phyloP scores from a whole-genome alignment of 169 alveolate genomes.

The Fabrea salina region DNA sequence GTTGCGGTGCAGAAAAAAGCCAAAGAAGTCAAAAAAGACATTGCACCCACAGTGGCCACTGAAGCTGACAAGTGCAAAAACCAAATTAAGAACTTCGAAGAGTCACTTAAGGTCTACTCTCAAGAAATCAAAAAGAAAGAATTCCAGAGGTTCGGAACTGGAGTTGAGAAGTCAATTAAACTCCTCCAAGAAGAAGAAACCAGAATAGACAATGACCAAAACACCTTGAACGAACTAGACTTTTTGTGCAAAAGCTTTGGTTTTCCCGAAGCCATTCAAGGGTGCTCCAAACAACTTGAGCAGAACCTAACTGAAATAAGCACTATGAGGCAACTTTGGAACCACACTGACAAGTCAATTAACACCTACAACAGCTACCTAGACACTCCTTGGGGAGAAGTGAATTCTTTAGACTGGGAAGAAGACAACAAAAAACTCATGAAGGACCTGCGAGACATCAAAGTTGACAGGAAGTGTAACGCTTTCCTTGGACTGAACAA shows the following conservation, averaged over 20 bases:
- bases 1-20: conserved; percentile 68
- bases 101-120: conserved; percentile 81
- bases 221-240: conserved; percentile 67
- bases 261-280: conserved; percentile 86
- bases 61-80: conserved; percentile 81
- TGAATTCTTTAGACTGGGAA: conserved; percentile 86
- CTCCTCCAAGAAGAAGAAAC: conserved; percentile 68
- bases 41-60: conserved; percentile 80
- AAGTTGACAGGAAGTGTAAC: conserved; percentile 87
- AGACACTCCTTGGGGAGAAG: conserved; percentile 80
- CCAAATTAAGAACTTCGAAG: conserved; percentile 85
- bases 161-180: conserved; percentile 80
- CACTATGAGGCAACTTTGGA: conserved; percentile 85
- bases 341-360: conserved; percentile 75
- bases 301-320: conserved; percentile 78
- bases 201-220: conserved; percentile 64
- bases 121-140: conserved; percentile 83
- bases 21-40: conserved; percentile 79
- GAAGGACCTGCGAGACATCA: conserved; percentile 78
- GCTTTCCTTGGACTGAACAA: conserved; percentile 86
- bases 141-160: conserved; percentile 87
- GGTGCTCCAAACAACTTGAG: conserved; percentile 78
- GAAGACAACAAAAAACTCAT: conserved; percentile 83
- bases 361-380: conserved; percentile 71
- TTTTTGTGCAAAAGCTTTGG: conserved; percentile 85